phyloP scores from a whole-genome alignment of 2,329 filamentous ascomycete species.

The Hypoxylon sp. region DNA sequence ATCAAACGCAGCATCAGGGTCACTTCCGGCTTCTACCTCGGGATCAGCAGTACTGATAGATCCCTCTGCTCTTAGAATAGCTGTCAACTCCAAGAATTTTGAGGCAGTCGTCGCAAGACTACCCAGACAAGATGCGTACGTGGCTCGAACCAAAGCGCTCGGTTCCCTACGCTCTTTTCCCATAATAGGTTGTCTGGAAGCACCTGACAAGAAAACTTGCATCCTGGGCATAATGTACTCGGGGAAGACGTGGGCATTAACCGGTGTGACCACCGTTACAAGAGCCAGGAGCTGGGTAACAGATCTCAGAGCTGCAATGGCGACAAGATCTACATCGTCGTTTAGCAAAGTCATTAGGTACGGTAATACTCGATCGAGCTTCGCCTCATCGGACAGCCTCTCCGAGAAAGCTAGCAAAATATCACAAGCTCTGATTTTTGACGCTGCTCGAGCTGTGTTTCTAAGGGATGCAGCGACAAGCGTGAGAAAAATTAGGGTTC shows the following conservation, averaged over 20 bases:
- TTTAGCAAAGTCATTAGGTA: slow-evolving; percentile 87
- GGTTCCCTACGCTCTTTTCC: slow-evolving; percentile 63
- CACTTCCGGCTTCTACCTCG: slow-evolving; percentile 80
- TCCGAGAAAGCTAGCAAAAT: slow-evolving; percentile 93
- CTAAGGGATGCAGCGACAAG: slow-evolving; percentile 89
- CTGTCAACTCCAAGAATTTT: slow-evolving; percentile 90
- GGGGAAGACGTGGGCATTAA: slow-evolving; percentile 78
- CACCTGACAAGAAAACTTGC: slow-evolving; percentile 66
- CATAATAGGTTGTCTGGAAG: slow-evolving; percentile 55
- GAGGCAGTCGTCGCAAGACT: slow-evolving; percentile 88
- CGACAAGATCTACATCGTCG: slow-evolving; percentile 87
- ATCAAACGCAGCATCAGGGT: slow-evolving; percentile 79
- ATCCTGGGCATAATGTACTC: slow-evolving; percentile 78
- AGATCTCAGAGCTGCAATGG: slow-evolving; percentile 86
- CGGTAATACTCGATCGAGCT: slow-evolving; percentile 91
- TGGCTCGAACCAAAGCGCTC: slow-evolving; percentile 82
- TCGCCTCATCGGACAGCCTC: slow-evolving; percentile 92
- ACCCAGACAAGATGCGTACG: slow-evolving; percentile 93
- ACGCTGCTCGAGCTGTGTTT: slow-evolving; percentile 89
- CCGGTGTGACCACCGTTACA: slow-evolving; percentile 87
- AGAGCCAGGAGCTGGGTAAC: slow-evolving; percentile 90
- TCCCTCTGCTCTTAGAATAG: slow-evolving; percentile 86
- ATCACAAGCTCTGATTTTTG: slow-evolving; percentile 90
- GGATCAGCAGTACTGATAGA: slow-evolving; percentile 83
- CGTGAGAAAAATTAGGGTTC: slow-evolving; percentile 91